Evolutionary conservation across 306 rosid species (phyloP).

Genomic region (Vigna nakashimae): DNA sequence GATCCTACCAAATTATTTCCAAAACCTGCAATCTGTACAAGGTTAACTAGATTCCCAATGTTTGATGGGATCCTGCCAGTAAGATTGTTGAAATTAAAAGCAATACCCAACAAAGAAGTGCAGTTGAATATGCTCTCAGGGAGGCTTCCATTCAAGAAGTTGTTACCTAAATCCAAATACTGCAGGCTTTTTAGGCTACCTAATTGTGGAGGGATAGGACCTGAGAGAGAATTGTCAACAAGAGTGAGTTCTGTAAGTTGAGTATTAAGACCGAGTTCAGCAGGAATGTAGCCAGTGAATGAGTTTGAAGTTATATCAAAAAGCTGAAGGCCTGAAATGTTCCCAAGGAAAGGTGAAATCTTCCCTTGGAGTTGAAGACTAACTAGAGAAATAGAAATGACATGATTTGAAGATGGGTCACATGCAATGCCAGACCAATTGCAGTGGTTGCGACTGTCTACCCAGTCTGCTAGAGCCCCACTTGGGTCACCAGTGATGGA

Average conservation of each 20-base stretch:
- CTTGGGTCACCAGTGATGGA: conserved; percentile 61
- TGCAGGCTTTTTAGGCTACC: conserved; percentile 59
- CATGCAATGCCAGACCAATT: conserved; percentile 84
- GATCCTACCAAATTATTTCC: conserved; percentile 65
- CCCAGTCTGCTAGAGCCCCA: conserved; percentile 68
- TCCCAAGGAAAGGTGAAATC: conserved; percentile 80
- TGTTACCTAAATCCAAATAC: conserved; percentile 59
- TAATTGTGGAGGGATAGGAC: conserved; percentile 69
- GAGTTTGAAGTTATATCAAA: conserved; percentile 73
- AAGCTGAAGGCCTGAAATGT: conserved; percentile 80
- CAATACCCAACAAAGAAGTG: conserved; percentile 63
- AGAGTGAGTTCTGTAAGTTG: conserved; percentile 64
- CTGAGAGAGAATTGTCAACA: conserved; percentile 63
- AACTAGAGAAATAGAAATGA: conserved; percentile 61
- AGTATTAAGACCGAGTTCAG: conserved; percentile 65
- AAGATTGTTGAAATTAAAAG: conserved; percentile 61
- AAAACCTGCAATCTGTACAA: conserved; percentile 49
- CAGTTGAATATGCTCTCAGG: conserved; percentile 75
- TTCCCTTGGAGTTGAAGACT: conserved; percentile 66
- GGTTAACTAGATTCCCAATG: conserved; percentile 61
- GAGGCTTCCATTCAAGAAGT: conserved; percentile 67
- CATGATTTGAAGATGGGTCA: conserved; percentile 55
- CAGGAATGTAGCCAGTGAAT: conserved; percentile 72
- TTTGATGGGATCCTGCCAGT: conserved; percentile 70
- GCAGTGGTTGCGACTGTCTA: conserved; percentile 59